Evolutionary conservation across 2,329 filamentous ascomycete genomes (phyloP).

Genomic region (Apiospora kogelbergensis): DNA sequence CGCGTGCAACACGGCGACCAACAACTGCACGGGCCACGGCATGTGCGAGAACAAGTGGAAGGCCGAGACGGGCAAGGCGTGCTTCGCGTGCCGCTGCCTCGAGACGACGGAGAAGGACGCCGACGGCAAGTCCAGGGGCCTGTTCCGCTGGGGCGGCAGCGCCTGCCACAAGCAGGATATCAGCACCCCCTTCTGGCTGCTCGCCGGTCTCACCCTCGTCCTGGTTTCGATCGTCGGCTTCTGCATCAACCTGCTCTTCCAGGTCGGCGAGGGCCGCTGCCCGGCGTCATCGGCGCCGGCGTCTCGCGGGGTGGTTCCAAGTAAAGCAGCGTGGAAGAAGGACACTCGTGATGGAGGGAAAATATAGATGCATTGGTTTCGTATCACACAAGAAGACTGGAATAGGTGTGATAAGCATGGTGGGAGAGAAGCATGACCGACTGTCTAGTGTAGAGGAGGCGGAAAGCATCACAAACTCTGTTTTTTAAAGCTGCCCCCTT

Average conservation of each 20-base stretch:
- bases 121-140: constrained; percentile 44
- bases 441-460: background rate
- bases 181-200: constrained; percentile 84
- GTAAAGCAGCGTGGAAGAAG: too few relatives aligned
- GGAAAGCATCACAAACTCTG: background rate
- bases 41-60: constrained; percentile 66
- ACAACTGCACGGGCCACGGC: constrained; percentile 82
- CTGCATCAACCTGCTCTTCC: constrained; percentile 76
- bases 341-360: too few relatives aligned
- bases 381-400: background rate
- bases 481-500: constrained; percentile 1
- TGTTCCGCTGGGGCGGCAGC: constrained; percentile 77
- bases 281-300: constrained; percentile 93
- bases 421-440: background rate
- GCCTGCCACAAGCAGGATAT: constrained; percentile 92
- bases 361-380: too few relatives aligned
- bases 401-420: background rate
- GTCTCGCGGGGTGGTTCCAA: constrained; percentile 67
- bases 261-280: constrained; percentile 81
- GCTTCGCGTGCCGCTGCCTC: constrained; percentile 78
- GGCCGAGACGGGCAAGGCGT: constrained; percentile 47
- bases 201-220: constrained; percentile 71
- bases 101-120: constrained; percentile 50
- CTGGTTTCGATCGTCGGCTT: constrained; percentile 68
- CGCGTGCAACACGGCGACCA: constrained; percentile 68